Percentiles rank a stretch among this genome's conserved stretches.
phyloP scores from a whole-genome alignment of 2,329 filamentous ascomycete species.

The Cladosporium sp. region DNA sequence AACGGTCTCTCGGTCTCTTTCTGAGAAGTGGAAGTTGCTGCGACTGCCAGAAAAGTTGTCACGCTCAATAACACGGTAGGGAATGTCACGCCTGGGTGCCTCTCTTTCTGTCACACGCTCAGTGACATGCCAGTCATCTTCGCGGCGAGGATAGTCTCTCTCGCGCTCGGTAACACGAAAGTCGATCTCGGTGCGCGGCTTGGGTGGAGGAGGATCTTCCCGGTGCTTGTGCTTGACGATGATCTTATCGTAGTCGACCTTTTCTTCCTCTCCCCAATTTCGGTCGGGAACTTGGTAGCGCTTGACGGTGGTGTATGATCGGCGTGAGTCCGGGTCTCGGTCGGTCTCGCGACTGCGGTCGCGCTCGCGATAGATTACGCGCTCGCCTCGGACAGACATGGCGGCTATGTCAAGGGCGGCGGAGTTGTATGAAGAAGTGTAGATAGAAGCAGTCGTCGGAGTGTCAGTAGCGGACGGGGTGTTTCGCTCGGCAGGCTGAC shows the following conservation, averaged over 20 bases:
- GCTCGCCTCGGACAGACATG: constrained; percentile 39
- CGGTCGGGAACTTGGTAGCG: constrained; percentile 55
- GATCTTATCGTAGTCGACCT: constrained; percentile 44
- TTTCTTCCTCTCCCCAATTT: constrained; percentile 28
- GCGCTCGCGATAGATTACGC: constrained; percentile 41
- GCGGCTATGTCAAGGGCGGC: neutral
- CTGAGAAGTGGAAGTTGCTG: constrained; percentile 37
- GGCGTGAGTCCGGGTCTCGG: constrained; percentile 29
- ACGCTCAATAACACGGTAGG: constrained; percentile 30
- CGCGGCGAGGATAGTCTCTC: constrained; percentile 18
- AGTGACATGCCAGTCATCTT: constrained; percentile 34
- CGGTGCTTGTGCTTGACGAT: constrained; percentile 41
- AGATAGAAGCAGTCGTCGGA: neutral
- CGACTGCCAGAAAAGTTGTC: constrained; percentile 22
- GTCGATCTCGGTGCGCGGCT: constrained; percentile 22
- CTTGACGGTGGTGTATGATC: constrained; percentile 54
- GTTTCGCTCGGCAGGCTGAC: constrained; percentile 2
- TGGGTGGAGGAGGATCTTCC: constrained; percentile 15
- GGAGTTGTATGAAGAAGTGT: neutral
- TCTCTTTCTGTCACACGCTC: constrained; percentile 35
- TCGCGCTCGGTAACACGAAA: constrained; percentile 24
- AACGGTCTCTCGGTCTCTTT: constrained; percentile 31
- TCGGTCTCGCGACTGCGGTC: constrained; percentile 45
- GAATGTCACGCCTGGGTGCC: constrained; percentile 27
- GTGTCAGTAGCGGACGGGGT: neutral